Base-by-base conservation (phyloP, 129 eudicot genomes). In the Pittosporum tobira region DNA sequence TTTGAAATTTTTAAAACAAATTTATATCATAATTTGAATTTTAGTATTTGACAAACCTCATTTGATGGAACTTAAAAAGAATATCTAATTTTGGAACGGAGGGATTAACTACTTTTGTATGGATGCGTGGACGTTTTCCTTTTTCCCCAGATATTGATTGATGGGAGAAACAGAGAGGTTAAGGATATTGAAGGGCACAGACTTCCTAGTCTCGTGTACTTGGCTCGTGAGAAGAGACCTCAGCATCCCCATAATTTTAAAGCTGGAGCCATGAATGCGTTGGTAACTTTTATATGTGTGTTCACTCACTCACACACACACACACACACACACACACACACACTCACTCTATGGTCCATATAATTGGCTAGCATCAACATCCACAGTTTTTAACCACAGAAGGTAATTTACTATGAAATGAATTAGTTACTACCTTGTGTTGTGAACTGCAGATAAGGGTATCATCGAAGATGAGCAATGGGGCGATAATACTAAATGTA, bases 211-310 rank as follows among this genome's bases (percentile, higher is more conserved):
- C 51, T 87, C 43, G 83, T 83, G 44, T 87, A 87, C 77, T 59
- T 87, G 79, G 96, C 96, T 58, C 74, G 96, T 36, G 96, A 87
- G 66, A 87, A 87, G 56, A 75, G 85, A 37, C 88, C 96, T 22
- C 51, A 67, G 18, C 88, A 77, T 64, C 77, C 66, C 51, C 96
- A 87, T 67, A 80, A 87, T 77, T 83, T 72, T 67, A 87, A 87
- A 83, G 95, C 95, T 59, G 98, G 98, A 62, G 96, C 98, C 28
- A 78, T 91, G 98, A 91, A 91, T 80, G 80, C 98, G 29, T 70
- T 91, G 94, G 98, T 91, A 75, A 66, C 49, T 30, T 2, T 13
- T 27, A 34, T 34, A 1, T 5, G 14, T 44, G n/a, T 11, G 15
- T 0, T 4, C 15, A n/a, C n/a, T n/a, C 48, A 6, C 13, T 12